These are phyloP conservation scores for Yamadazyma phyllophila DNA, from an alignment of 805 yeast species.

Conservation along the genomic window DNA sequence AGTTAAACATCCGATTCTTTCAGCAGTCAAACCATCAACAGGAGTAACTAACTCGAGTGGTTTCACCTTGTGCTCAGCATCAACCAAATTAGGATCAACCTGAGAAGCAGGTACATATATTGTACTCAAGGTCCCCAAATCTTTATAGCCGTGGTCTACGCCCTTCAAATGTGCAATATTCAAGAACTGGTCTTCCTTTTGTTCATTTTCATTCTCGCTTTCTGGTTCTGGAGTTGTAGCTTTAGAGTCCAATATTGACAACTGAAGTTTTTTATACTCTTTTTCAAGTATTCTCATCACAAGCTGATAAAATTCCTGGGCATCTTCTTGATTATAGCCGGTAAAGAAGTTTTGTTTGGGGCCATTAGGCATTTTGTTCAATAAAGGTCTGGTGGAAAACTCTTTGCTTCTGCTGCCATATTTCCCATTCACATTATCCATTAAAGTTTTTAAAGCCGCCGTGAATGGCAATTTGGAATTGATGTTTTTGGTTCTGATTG, in stretches of 20 bases:
- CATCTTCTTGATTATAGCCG: constrained; percentile 94
- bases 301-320: constrained; percentile 91
- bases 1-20: constrained; percentile 81
- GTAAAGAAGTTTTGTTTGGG: constrained; percentile 74
- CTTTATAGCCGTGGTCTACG: constrained; percentile 37
- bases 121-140: constrained; percentile 58
- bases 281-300: constrained; percentile 65
- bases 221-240: constrained; percentile 22
- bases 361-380: constrained; percentile 71
- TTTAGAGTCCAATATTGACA: background rate
- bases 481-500: constrained; percentile 16
- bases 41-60: constrained; percentile 74
- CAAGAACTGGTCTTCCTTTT: constrained; percentile 17
- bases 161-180: constrained; percentile 22
- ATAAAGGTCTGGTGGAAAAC: constrained; percentile 57
- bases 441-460: constrained; percentile 47
- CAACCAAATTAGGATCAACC: constrained; percentile 66
- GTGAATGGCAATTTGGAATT: constrained; percentile 46
- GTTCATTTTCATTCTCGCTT: constrained; percentile 1
- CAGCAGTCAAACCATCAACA: constrained; percentile 85
- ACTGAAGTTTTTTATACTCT: constrained; percentile 40
- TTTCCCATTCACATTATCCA: constrained; percentile 58
- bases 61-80: constrained; percentile 42
- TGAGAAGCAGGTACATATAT: constrained; percentile 72
- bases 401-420: constrained; percentile 52